Conservation (phyloP, 331 rosid species). For the Dryas integrifolia region DNA sequence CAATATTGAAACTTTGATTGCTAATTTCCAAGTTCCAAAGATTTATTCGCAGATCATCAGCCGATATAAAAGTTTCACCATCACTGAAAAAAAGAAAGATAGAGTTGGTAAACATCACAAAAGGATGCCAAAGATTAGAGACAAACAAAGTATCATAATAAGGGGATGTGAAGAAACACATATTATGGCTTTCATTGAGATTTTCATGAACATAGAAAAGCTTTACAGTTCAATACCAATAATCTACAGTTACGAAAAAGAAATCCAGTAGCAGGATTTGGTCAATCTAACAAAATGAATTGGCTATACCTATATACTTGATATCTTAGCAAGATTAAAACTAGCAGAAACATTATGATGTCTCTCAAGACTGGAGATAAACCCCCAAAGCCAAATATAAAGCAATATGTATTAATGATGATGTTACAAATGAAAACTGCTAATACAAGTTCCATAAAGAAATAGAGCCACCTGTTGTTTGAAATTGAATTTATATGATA, state of each 20-base stretch:
- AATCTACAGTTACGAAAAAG: neutral
- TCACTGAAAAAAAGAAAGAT: conserved; percentile 55
- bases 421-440: neutral
- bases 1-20: conserved; percentile 95
- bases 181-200: neutral
- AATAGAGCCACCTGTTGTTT: conserved; percentile 73
- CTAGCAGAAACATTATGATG: neutral
- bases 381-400: neutral
- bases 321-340: neutral
- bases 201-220: neutral
- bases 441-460: conserved; percentile 16
- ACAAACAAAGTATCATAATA: neutral
- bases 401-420: neutral
- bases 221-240: neutral
- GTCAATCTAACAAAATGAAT: neutral
- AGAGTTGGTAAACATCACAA: conserved; percentile 19
- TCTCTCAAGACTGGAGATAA: neutral
- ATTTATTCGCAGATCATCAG: conserved; percentile 98
- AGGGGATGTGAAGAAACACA: neutral
- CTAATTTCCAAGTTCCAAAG: conserved; percentile 99
- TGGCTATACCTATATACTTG: neutral
- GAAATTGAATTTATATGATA: conserved; percentile 95
- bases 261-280: neutral
- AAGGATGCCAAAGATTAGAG: conserved; percentile 7
- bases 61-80: conserved; percentile 99